Evolutionary conservation across 495 filamentous ascomycete species (phyloP), one percentile per base, ranked within the genome.

Genomic region (Jackrogersella multiformis): DNA sequence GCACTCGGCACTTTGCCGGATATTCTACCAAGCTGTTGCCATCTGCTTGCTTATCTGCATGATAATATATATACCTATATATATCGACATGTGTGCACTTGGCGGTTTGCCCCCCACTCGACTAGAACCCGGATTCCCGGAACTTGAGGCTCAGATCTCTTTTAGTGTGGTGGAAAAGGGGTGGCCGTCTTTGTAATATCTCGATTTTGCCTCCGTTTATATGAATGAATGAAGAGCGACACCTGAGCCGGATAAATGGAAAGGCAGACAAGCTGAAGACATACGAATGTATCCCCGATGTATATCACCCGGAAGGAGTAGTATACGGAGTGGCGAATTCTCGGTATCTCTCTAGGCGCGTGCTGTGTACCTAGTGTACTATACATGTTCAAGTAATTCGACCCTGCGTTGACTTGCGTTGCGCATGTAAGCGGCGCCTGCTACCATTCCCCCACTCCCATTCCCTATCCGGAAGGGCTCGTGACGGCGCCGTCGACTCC

Each of bases 281-380:
- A 26, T 49, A 36, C 34, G 21, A 9, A 32, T 26, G 42, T 24
- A 46, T 2, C 5, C 8, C 5, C 1, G 15, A 32, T 32, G 26
- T 30, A 49, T 42, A 5, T 1, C 46, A 51, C n/a, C 24, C 24
- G 5, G 10, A 8, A 32, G 30, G 16, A 38, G 30, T 59, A 20
- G 28, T 53, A 59, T 66, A 32, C 55, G 54, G 46, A 49, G 54
- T 46, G 38, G 54, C 28, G 38, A 45, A 12, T 1, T 53, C 30
- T 53, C 30, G 49, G 49, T 53, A 53, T 26, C 12, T n/a, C 21
- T 2, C 10, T 13, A 12, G 10, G 20, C 16, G 23, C 41, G 35
- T 44, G 23, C 20, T 9, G 28, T 34, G 24, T 39, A 30, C 10
- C 23, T n/a, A 52, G n/a, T 21, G 5, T 4, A n/a, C 20, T 46